Evolutionary conservation across 2,329 filamentous ascomycete species (phyloP).

Genomic region (Claviceps purpurea): DNA sequence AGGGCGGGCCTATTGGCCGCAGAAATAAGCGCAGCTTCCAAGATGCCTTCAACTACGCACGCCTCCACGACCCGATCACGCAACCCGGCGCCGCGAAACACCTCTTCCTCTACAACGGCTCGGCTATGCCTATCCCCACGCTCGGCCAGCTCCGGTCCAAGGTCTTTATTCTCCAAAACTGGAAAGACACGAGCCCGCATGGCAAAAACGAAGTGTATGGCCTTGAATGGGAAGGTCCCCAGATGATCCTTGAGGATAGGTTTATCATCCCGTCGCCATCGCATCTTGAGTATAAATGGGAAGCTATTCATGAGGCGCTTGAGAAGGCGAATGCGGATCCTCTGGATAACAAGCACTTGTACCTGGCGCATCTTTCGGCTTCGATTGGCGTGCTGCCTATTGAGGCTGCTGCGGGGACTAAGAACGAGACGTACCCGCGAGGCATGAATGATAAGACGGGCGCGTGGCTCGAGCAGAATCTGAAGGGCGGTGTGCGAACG

Average conservation of each 20-base stretch:
- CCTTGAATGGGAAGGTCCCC: slow-evolving; percentile 28
- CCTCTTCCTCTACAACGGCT: slow-evolving; percentile 21
- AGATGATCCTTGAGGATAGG: slow-evolving; percentile 33
- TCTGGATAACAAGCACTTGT: slow-evolving; percentile 24
- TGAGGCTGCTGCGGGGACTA: slow-evolving; percentile 34
- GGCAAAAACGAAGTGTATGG: slow-evolving; percentile 21
- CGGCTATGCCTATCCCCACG: slow-evolving; percentile 23
- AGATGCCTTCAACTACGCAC: slow-evolving; percentile 29
- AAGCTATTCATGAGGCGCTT: slow-evolving; percentile 27
- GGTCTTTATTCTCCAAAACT: slow-evolving; percentile 35
- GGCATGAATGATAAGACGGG: slow-evolving; percentile 39
- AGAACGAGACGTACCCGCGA: slow-evolving; percentile 21
- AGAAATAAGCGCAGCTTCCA: slow-evolving; percentile 28
- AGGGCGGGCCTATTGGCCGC: slow-evolving; percentile 23
- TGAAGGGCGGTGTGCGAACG: slow-evolving; percentile 18
- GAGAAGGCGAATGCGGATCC: slow-evolving; percentile 20
- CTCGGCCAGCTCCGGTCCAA: slow-evolving; percentile 32
- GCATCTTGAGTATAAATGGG: slow-evolving; percentile 34
- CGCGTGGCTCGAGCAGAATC: slow-evolving; percentile 23
- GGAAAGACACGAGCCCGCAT: slow-evolving; percentile 13
- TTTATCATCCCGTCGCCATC: slow-evolving; percentile 30
- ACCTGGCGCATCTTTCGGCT: slow-evolving; percentile 33
- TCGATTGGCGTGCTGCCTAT: slow-evolving; percentile 35
- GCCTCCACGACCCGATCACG: slow-evolving; percentile 21
- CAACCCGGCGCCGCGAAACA: slow-evolving; percentile 21